phyloP scores from a whole-genome alignment of 352 stramenopile species.

The Phytopythium mirpurense region DNA sequence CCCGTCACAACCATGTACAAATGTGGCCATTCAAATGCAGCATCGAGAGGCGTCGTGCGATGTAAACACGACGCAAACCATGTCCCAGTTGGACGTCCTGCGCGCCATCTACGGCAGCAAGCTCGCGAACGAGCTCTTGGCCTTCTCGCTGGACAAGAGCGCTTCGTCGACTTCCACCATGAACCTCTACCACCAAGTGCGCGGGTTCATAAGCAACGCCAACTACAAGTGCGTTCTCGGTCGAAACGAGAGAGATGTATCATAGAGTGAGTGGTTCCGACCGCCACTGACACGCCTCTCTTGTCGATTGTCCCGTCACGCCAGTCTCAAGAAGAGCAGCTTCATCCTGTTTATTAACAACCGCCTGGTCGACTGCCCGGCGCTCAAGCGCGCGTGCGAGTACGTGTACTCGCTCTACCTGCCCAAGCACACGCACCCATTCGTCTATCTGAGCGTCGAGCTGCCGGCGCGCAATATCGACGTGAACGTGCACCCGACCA shows the following conservation, averaged over 20 bases:
- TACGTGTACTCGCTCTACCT: conserved; percentile 93
- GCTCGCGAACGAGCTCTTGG: conserved; percentile 50
- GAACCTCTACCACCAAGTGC: conserved; percentile 29
- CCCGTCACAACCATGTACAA: no score
- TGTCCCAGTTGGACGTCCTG: conserved; percentile 65
- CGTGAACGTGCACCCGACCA: conserved; percentile 99
- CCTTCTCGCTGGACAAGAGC: conserved; percentile 36
- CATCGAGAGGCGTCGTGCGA: conserved; percentile 74
- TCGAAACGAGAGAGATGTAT: neutral
- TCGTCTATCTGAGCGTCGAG: conserved; percentile 96
- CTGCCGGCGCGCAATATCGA: conserved; percentile 94
- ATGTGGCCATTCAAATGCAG: conserved; percentile 18
- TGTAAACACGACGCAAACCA: conserved; percentile 67
- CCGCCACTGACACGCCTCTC: neutral
- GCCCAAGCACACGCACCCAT: conserved; percentile 93
- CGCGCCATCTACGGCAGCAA: conserved; percentile 73
- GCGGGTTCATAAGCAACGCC: conserved; percentile 77
- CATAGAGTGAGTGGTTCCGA: neutral
- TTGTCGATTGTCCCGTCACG: neutral
- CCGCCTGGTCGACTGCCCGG: conserved; percentile 91
- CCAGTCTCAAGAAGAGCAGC: conserved; percentile 71
- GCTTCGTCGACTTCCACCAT: conserved; percentile 18
- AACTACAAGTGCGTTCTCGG: conserved; percentile 85
- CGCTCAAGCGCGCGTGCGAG: conserved; percentile 92
- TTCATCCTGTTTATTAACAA: conserved; percentile 98